These are phyloP conservation scores for Anisodus acutangulus DNA, from an alignment of 257 asterid genomes.

Conservation along the genomic window DNA sequence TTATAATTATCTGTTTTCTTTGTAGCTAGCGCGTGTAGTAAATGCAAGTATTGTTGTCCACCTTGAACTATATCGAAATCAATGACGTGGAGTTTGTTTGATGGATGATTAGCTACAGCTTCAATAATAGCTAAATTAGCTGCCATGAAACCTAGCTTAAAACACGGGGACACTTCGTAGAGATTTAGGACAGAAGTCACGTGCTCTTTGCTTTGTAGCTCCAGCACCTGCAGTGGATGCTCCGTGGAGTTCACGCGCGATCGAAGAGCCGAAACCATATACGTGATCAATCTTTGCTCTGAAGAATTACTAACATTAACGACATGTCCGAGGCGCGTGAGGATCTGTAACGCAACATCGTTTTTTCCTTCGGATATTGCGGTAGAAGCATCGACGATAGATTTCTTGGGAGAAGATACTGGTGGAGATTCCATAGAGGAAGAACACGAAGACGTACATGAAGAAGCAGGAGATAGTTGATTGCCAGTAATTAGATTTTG, in stretches of 20 bases:
- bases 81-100: constrained; percentile 60
- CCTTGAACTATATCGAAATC: constrained; percentile 86
- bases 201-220: constrained; percentile 53
- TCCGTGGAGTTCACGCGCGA: constrained; percentile 57
- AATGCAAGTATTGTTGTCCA: constrained; percentile 77
- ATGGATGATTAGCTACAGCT: constrained; percentile 48
- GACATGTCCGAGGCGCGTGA: constrained; percentile 78
- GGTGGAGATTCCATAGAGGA: constrained; percentile 70
- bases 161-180: constrained; percentile 70
- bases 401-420: constrained; percentile 53
- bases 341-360: constrained; percentile 55
- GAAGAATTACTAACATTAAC: constrained; percentile 60
- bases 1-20: constrained; percentile 34
- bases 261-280: constrained; percentile 46
- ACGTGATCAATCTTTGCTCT: constrained; percentile 61
- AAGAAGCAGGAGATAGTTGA: constrained; percentile 58
- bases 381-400: constrained; percentile 55
- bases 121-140: constrained; percentile 77
- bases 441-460: constrained; percentile 65
- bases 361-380: constrained; percentile 65
- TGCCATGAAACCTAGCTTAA: constrained; percentile 88
- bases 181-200: constrained; percentile 47
- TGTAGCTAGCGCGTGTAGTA: constrained; percentile 71
- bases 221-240: constrained; percentile 43
- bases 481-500: constrained; percentile 50